Conservation (phyloP, 495 filamentous ascomycete species). For the Aspergillus nanangensis region DNA sequence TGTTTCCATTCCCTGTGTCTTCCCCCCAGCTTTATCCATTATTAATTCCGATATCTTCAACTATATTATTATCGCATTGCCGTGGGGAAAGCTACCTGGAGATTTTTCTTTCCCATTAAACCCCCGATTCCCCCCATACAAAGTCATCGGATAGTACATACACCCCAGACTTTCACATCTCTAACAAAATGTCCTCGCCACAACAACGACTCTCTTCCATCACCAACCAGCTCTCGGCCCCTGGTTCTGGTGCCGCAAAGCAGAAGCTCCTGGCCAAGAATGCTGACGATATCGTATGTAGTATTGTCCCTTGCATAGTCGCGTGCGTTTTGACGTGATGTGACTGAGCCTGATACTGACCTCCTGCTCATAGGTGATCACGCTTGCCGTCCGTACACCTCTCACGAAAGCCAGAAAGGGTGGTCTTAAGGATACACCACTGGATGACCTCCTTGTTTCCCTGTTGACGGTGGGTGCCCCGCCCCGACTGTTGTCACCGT, state of each 20-base stretch:
- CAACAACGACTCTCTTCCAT: slow-evolving; percentile 40
- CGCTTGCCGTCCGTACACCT: slow-evolving; percentile 71
- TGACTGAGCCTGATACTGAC: background rate
- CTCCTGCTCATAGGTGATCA: slow-evolving; percentile 60
- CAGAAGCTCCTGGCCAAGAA: slow-evolving; percentile 35
- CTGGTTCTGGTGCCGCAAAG: slow-evolving; percentile 25
- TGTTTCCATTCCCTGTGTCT: background rate
- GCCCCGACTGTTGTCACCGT: no score
- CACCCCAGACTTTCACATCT: background rate
- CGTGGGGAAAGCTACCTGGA: slow-evolving; percentile 1
- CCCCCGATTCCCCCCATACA: background rate
- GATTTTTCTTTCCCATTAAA: background rate
- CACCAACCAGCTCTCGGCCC: slow-evolving; percentile 35
- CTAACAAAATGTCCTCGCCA: slow-evolving; percentile 35
- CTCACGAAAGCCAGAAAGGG: slow-evolving; percentile 78
- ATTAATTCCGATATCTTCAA: background rate
- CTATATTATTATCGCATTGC: background rate
- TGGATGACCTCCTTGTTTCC: slow-evolving; percentile 78
- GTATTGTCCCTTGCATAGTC: no score
- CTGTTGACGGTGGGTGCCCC: slow-evolving; percentile 62
- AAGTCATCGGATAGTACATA: background rate
- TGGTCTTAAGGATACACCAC: slow-evolving; percentile 83
- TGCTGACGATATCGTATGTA: slow-evolving; percentile 42
- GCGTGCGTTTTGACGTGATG: no score
- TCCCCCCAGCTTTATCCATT: background rate